These are phyloP conservation scores for Aspergillus unguis DNA, from an alignment of 2,329 filamentous ascomycete genomes.

Conservation along the genomic window DNA sequence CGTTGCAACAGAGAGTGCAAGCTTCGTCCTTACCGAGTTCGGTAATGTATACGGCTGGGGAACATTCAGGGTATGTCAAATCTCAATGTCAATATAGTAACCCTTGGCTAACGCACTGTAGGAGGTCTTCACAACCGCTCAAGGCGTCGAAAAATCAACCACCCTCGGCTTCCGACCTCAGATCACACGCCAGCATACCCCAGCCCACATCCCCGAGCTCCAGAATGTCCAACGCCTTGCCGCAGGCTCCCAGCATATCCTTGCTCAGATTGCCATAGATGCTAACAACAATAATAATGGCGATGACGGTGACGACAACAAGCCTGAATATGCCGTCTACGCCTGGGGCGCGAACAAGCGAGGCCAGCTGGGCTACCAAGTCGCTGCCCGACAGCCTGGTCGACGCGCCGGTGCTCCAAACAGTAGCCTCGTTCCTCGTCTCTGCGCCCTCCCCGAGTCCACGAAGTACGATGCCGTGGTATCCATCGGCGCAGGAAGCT, in stretches of 20 bases:
- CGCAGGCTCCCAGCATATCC: not conserved
- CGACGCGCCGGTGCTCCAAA: slow-evolving; percentile 37
- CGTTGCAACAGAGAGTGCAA: slow-evolving; percentile 69
- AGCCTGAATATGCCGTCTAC: slow-evolving; percentile 59
- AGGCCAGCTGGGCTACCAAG: slow-evolving; percentile 63
- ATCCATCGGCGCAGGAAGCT: slow-evolving; percentile 28
- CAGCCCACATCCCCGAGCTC: slow-evolving; percentile 50
- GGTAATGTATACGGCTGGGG: slow-evolving; percentile 81
- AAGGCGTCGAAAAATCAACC: slow-evolving; percentile 50
- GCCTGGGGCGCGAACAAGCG: slow-evolving; percentile 73
- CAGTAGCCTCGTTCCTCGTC: slow-evolving; percentile 47
- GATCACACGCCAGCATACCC: slow-evolving; percentile 40
- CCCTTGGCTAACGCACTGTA: not conserved
- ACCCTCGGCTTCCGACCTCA: slow-evolving; percentile 53
- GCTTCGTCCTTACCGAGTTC: slow-evolving; percentile 71
- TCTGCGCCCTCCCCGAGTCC: slow-evolving; percentile 46
- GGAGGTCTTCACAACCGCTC: not conserved
- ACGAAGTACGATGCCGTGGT: slow-evolving; percentile 51
- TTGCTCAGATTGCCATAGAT: not conserved
- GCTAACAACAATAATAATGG: not conserved
- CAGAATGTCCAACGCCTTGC: slow-evolving; percentile 31
- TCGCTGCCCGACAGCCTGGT: slow-evolving; percentile 44
- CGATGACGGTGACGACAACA: not conserved
- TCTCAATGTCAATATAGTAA: not conserved
- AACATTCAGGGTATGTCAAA: slow-evolving; percentile 63